These are phyloP conservation scores for Fusarium sp. DNA, from an alignment of 2,329 filamentous ascomycete species.

Conservation along the genomic window DNA sequence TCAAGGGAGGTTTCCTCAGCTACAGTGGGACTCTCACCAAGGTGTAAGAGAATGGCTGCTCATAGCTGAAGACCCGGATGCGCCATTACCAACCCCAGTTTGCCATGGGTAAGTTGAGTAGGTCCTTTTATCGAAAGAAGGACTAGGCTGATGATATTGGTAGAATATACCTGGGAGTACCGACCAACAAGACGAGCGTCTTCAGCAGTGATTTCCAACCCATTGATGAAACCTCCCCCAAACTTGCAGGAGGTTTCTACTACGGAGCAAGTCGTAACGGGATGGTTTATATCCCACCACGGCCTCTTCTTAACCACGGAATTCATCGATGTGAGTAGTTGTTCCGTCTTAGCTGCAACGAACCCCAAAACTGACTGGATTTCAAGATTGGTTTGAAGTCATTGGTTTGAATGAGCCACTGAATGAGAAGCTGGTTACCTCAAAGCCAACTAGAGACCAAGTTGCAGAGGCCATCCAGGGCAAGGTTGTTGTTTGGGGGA, in stretches of 20 bases:
- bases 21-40: conserved; percentile 53
- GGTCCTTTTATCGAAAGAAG: no score
- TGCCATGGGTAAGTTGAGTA: conserved; percentile 55
- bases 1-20: conserved; percentile 53
- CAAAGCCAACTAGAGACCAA: conserved; percentile 55
- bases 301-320: conserved; percentile 62
- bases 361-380: not conserved
- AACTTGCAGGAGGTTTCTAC: conserved; percentile 58
- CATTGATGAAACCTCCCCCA: conserved; percentile 42
- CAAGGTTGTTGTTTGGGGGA: conserved; percentile 62
- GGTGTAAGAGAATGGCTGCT: conserved; percentile 59
- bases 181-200: conserved; percentile 29
- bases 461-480: conserved; percentile 57
- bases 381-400: conserved; percentile 60
- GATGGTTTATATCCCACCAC: conserved; percentile 57
- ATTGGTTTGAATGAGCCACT: conserved; percentile 59
- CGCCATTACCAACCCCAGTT: conserved; percentile 57
- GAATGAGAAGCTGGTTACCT: conserved; percentile 51
- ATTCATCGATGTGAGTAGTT: conserved; percentile 59
- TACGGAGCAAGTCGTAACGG: conserved; percentile 57
- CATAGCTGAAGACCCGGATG: conserved; percentile 60
- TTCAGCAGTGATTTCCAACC: conserved; percentile 52
- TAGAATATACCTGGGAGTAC: conserved; percentile 44
- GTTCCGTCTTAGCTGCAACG: not conserved
- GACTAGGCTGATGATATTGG: not conserved